phyloP scores from a whole-genome alignment of 2,329 filamentous ascomycete species.

The Aspergillus fischeri region DNA sequence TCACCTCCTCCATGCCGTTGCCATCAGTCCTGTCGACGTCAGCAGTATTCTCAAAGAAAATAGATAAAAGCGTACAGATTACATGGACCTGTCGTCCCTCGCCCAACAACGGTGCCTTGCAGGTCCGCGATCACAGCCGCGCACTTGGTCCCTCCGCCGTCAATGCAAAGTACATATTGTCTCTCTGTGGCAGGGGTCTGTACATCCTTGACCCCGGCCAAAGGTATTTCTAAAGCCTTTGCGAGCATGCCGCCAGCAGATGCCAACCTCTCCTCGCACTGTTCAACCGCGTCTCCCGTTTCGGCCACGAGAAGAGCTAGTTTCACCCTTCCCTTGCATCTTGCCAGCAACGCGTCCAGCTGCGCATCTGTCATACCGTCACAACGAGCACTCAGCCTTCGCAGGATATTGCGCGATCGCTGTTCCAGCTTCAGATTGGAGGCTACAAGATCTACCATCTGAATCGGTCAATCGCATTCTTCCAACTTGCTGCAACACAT shows the following conservation, averaged over 20 bases:
- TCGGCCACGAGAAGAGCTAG: slow-evolving; percentile 28
- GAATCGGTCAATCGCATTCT: slow-evolving; percentile 1
- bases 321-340: slow-evolving; percentile 32
- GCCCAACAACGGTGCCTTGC: slow-evolving; percentile 17
- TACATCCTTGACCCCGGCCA: no score
- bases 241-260: slow-evolving; percentile 22
- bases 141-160: slow-evolving; percentile 43
- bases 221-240: slow-evolving; percentile 13
- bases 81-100: slow-evolving; percentile 34
- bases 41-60: background rate
- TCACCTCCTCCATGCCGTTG: slow-evolving; percentile 16
- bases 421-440: slow-evolving; percentile 38
- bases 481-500: slow-evolving; percentile 3
- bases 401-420: slow-evolving; percentile 32
- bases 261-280: slow-evolving; percentile 20
- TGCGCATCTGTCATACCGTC: slow-evolving; percentile 17
- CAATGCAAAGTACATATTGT: slow-evolving; percentile 34
- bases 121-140: slow-evolving; percentile 33
- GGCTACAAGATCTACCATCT: slow-evolving; percentile 37
- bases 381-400: slow-evolving; percentile 19
- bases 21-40: slow-evolving; percentile 14
- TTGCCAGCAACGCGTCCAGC: slow-evolving; percentile 25
- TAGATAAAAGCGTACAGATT: slow-evolving; percentile 32
- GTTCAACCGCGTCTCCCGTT: slow-evolving; percentile 19
- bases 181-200: background rate